phyloP scores from a whole-genome alignment of 1,139 yeast species.

The Saccharomyces hybrid region DNA sequence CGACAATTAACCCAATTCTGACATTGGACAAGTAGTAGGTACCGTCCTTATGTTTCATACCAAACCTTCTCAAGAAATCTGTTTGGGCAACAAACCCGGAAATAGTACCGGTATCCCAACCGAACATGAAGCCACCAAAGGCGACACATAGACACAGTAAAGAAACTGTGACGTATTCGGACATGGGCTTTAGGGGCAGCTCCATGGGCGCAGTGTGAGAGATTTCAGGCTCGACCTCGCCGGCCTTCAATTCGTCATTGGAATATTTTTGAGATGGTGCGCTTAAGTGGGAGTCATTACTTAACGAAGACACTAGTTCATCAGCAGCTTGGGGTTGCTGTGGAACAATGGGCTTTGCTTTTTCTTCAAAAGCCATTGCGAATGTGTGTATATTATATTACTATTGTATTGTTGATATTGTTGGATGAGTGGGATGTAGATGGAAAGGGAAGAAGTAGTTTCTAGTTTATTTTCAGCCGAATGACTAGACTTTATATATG shows the following conservation, averaged over 20 bases:
- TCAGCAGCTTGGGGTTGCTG: not conserved
- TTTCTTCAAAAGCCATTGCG: not conserved
- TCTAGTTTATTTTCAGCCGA: not conserved
- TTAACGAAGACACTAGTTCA: not conserved
- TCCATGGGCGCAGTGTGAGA: conserved; percentile 9
- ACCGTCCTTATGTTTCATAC: conserved; percentile 40
- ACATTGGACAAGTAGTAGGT: conserved; percentile 38
- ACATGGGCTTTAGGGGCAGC: conserved; percentile 37
- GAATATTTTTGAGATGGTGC: not conserved
- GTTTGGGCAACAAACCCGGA: conserved; percentile 43
- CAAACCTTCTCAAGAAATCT: conserved; percentile 45
- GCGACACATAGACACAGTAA: conserved; percentile 36
- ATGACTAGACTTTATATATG: not conserved
- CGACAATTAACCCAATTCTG: conserved; percentile 52
- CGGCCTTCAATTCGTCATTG: not conserved
- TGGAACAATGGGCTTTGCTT: not conserved
- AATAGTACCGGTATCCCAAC: conserved; percentile 57
- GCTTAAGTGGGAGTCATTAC: not conserved
- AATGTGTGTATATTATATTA: not conserved
- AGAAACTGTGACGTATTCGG: conserved; percentile 33
- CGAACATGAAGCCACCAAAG: conserved; percentile 61
- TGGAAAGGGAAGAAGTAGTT: no score
- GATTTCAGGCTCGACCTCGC: not conserved
- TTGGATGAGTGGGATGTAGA: no score
- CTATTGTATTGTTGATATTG: no score